A percentile compares a stretch with the other conserved stretches of the same genome.
Evolutionary conservation across 176 grass and related monocot species (phyloP).

Genomic region (Aegilops longissima): DNA sequence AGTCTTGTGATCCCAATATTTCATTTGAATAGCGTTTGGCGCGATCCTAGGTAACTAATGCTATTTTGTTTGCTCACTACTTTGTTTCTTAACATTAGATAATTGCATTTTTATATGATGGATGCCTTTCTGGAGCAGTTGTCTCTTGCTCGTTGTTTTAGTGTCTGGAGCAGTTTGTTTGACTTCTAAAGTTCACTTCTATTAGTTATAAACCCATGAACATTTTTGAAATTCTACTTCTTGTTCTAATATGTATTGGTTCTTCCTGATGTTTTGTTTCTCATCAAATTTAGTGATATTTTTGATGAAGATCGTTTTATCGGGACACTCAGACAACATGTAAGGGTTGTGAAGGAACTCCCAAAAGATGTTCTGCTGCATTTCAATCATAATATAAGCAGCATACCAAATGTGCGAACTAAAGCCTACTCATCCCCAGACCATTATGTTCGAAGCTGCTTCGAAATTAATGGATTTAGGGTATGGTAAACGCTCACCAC

Average conservation of each 20-base stretch:
- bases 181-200: not conserved
- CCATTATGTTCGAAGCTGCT: constrained; percentile 85
- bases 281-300: constrained; percentile 89
- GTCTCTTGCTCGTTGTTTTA: not conserved
- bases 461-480: constrained; percentile 74
- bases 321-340: constrained; percentile 64
- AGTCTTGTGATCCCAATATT: constrained; percentile 92
- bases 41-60: constrained; percentile 67
- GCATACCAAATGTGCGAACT: constrained; percentile 94
- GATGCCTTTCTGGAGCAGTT: not conserved
- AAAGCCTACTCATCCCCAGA: constrained; percentile 75
- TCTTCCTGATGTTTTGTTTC: constrained; percentile 41
- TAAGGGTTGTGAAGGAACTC: constrained; percentile 77
- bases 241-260: not conserved
- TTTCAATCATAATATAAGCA: constrained; percentile 87
- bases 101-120: constrained; percentile 10
- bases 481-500: constrained; percentile 40
- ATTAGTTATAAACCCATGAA: not conserved
- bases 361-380: constrained; percentile 65
- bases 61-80: not conserved
- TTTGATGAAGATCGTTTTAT: constrained; percentile 95
- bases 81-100: not conserved
- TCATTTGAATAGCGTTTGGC: constrained; percentile 97
- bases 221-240: not conserved
- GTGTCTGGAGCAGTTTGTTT: not conserved